phyloP scores from a whole-genome alignment of 495 filamentous ascomycete genomes.

The Hypoxylon subgilvum region DNA sequence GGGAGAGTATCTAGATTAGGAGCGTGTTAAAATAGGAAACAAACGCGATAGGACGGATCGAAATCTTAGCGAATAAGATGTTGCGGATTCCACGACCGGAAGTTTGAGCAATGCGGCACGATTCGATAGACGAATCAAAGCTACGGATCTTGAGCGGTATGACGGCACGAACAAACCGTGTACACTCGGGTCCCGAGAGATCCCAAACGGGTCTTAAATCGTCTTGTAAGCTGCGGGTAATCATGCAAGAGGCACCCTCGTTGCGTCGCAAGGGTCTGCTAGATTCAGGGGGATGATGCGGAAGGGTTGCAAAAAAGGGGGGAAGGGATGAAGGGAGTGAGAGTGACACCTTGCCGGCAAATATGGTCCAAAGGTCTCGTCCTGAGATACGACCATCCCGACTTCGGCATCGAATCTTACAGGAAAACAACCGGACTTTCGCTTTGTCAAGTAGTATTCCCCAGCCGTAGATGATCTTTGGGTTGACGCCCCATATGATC shows the following conservation, averaged over 20 bases:
- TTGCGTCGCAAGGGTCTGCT: constrained; percentile 10
- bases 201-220: not conserved
- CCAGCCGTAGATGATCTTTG: not conserved
- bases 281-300: constrained; percentile 18
- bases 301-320: not conserved
- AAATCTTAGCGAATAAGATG: not conserved
- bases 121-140: constrained; percentile 10
- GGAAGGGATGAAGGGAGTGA: constrained; percentile 4
- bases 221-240: not conserved
- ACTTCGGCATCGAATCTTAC: constrained; percentile 22
- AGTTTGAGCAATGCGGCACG: not conserved
- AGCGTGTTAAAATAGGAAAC: constrained; percentile 9
- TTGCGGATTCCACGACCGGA: not conserved
- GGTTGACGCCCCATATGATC: constrained; percentile 23
- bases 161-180: constrained; percentile 25
- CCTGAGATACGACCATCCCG: constrained; percentile 17
- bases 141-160: constrained; percentile 20
- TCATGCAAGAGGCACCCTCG: not conserved
- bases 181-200: constrained; percentile 4
- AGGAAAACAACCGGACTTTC: not conserved
- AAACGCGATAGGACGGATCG: constrained; percentile 9
- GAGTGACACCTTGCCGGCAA: constrained; percentile 27
- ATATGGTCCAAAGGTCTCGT: constrained; percentile 9
- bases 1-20: not conserved
- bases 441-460: not conserved